Percentiles rank a stretch among this genome's conserved stretches.
phyloP scores from a whole-genome alignment of 1,284 basidiomycete species.

The Sphaerobolus stellatus region DNA sequence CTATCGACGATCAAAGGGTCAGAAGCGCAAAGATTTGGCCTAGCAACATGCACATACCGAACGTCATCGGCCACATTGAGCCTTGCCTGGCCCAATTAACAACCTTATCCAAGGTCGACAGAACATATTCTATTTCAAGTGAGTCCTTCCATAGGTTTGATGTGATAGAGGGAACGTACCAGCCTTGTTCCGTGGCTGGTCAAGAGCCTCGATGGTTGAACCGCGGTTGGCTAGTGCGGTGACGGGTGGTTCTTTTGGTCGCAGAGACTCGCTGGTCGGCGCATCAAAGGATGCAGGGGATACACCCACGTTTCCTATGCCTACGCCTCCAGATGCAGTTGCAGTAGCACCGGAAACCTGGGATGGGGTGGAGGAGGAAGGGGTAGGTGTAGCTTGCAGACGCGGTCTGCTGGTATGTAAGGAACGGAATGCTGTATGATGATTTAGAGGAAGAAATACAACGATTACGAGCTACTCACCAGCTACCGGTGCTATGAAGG shows the following conservation, averaged over 20 bases:
- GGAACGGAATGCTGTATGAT: slow-evolving; percentile 49
- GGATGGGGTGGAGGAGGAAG: slow-evolving; percentile 37
- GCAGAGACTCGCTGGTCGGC: slow-evolving; percentile 3
- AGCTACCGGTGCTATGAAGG: too few species aligned
- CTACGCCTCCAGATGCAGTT: slow-evolving; percentile 12
- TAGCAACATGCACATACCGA: slow-evolving; percentile 51
- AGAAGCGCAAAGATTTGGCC: slow-evolving; percentile 5
- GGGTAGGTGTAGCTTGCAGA: slow-evolving; percentile 38
- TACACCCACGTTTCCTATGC: too few species aligned
- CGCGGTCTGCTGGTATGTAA: slow-evolving; percentile 53
- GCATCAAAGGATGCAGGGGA: slow-evolving; percentile 11
- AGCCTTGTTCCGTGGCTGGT: slow-evolving; percentile 86
- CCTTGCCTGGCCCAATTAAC: slow-evolving; percentile 98
- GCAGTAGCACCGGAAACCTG: slow-evolving; percentile 8
- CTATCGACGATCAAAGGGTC: slow-evolving; percentile 38
- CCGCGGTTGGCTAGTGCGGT: slow-evolving; percentile 70
- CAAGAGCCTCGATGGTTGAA: slow-evolving; percentile 82
- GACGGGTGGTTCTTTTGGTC: slow-evolving; percentile 45
- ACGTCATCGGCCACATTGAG: slow-evolving; percentile 99
- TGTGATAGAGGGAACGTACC: slow-evolving; percentile 50
- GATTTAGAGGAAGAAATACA: too few species aligned
- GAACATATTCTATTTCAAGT: slow-evolving; percentile 78
- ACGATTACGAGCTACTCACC: too few species aligned
- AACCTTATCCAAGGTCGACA: slow-evolving; percentile 95
- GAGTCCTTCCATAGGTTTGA: not conserved